Base-by-base conservation (phyloP, 176 grass and related monocot species). In the Zea luxurians region DNA sequence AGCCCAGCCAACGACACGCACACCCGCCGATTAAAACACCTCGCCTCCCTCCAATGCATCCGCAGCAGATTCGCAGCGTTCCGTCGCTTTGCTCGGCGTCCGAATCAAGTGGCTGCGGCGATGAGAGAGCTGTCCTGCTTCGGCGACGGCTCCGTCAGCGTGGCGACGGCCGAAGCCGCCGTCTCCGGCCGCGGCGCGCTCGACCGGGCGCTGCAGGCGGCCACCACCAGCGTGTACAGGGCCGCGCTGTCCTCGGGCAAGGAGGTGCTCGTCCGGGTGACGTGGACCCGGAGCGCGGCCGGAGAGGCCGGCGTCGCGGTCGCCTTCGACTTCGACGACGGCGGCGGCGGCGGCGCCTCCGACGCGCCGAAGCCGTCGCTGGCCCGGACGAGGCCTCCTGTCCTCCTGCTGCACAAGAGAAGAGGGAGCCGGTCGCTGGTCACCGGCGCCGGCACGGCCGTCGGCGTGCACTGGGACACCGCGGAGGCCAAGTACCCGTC, bases 41-140 rank as follows among this genome's bases (percentile, higher is more conserved):
- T 36, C 5, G 35, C 5, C 61, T 65, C 37, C 63, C 35, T 40
- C 13, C 63, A 35, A 0, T 8, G 37, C 37, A 52, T 35, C 2
- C 10, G 34, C 70, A 40, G 48, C 7, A 52, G 27, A 13, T 4
- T 68, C 65, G 40, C 64, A 2, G 64, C 8, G 16, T 20, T 46
- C 9, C 6, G 21, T 16, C 1, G 18, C 43, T 7, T 5, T 70
- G 67, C 10, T 41, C 40, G 35, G 3, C 17, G 8, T 8, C 8
- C 10, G 27, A 11, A 48, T 41, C 37, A 4, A 35, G 37, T 21
- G 8, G 47, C 47, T 15, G 16, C 15, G 73, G 43, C 20, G 17
- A 93, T 93, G 91, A 83, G 86, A 74, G 91, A 93, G 61, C 76
- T 93, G 46, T 88, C 91, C n/a, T 93, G 91, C 91, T 93, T 93